Base-by-base conservation (phyloP, 176 grass and related monocot genomes). In the Rhipidocladum racemiflorum region DNA sequence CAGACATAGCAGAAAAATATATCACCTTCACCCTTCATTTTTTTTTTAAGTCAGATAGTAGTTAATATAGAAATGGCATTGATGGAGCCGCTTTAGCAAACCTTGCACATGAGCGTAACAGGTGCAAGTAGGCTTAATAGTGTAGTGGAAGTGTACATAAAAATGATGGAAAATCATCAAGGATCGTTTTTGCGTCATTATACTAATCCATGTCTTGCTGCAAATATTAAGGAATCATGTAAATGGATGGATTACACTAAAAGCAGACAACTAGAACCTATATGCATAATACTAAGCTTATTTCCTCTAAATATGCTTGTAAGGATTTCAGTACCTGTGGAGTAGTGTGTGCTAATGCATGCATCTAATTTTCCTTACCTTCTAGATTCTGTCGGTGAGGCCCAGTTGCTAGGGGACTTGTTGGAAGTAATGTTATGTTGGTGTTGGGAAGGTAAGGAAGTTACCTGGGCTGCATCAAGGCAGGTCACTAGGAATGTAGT, bases 291-390 rank as follows among this genome's bases (percentile, higher is more conserved):
- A 59, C 59, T 62, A 80, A 15, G 4, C 45, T 43, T 68, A 27
- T 16, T 72, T 45, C 29, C 0, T 66, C 20, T 25, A 50, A 67
- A 84, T 68, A 50, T 7, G 18, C 10, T 9, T 9, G 20, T 30
- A 9, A 48, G 13, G 59, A 73, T 79, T 79, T 79, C 15, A 80
- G 23, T 67, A 56, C 59, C 59, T 81, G 36, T 72, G n/a, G 43
- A 82, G 56, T 10, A 82, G 56, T 72, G 88, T 78, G 78, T 59
- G 75, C 75, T 89, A 77, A 86, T 89, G 72, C 83, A 85, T 40
- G 50, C 78, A 32, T 77, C 54, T 85, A 81, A 35, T 76, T 89
- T 85, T 85, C 56, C 2, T 77, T 21, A 44, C 15, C 71, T 70
- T 83, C 29, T 71, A 85, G 78, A 86, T 82, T 85, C 45, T 59